A percentile compares a stretch with the other conserved stretches of the same genome.
Conservation (phyloP, 176 grass and related monocot genomes). For the Carex littledalei region DNA sequence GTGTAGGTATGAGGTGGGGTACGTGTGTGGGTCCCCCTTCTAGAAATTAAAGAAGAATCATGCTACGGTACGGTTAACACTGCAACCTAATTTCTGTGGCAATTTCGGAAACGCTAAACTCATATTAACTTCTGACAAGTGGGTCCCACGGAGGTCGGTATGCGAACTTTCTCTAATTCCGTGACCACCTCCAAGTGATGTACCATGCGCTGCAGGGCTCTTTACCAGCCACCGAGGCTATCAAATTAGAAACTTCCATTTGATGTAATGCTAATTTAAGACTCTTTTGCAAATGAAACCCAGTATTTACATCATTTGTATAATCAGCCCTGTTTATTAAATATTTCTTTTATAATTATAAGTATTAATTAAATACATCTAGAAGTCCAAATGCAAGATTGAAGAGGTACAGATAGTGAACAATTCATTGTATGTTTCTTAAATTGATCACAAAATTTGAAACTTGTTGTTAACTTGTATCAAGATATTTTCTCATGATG, state of each 20-base stretch:
- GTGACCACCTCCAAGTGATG: conserved; percentile 8
- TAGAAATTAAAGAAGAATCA: neutral
- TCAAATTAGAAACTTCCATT: conserved; percentile 2
- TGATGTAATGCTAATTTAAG: neutral
- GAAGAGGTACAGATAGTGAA: neutral
- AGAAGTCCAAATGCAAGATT: neutral
- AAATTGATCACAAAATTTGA: neutral
- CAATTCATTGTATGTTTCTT: neutral
- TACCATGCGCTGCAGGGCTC: neutral
- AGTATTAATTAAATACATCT: neutral
- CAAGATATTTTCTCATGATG: neutral
- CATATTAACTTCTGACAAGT: neutral
- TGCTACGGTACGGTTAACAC: neutral
- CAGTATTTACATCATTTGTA: neutral
- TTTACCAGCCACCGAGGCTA: neutral
- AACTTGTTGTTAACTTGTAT: neutral
- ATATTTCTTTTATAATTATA: neutral
- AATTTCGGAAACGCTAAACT: neutral
- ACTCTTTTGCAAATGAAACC: neutral
- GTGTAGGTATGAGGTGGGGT: neutral
- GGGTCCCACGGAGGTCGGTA: neutral
- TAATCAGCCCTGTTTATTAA: neutral
- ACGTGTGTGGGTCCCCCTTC: neutral
- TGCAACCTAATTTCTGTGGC: neutral
- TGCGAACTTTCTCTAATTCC: neutral